phyloP scores from a whole-genome alignment of 139 green algal species.

The Gonium pectorale region DNA sequence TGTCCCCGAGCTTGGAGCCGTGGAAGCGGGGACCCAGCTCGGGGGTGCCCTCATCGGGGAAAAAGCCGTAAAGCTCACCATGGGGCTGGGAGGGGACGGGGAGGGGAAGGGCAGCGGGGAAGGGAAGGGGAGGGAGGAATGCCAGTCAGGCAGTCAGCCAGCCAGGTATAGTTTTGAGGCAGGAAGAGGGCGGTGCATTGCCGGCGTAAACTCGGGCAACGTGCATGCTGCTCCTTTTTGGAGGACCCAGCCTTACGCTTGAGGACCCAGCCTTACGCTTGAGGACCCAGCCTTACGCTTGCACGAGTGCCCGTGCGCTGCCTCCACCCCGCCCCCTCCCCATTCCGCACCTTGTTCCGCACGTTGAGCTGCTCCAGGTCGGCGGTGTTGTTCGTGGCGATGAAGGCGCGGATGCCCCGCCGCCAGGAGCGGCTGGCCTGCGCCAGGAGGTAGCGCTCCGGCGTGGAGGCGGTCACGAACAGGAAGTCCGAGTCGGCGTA shows the following conservation, averaged over 20 bases:
- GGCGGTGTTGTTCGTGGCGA: conserved; percentile 24
- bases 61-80: conserved; percentile 21
- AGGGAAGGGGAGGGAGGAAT: no score
- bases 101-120: no score
- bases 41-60: conserved; percentile 7
- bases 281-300: no score
- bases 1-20: conserved; percentile 28
- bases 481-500: conserved; percentile 13
- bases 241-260: no score
- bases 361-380: conserved; percentile 24
- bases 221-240: no score
- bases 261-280: no score
- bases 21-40: conserved; percentile 2
- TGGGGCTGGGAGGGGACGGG: background rate
- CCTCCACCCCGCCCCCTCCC: background rate
- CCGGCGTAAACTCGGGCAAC: no score
- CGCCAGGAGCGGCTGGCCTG: conserved; percentile 26
- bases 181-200: no score
- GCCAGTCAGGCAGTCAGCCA: no score
- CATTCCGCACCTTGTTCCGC: background rate
- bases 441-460: conserved; percentile 23
- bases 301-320: background rate
- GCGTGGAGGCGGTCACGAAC: conserved; percentile 24
- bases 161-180: no score
- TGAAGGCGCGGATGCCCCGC: conserved; percentile 22